Conservation (phyloP, 2,329 filamentous ascomycete genomes). For the Alternaria viburni region DNA sequence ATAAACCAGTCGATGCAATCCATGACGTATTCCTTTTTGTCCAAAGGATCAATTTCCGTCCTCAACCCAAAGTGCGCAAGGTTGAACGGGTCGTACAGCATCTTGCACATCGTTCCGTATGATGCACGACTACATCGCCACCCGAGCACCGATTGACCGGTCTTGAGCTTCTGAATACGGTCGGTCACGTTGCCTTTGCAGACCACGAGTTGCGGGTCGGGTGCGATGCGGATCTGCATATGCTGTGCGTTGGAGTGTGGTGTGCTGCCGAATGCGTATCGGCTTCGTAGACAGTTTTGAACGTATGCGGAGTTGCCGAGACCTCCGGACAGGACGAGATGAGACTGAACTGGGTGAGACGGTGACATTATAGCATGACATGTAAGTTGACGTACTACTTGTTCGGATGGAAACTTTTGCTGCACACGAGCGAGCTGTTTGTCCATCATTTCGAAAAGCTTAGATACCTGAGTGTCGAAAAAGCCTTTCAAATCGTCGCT, state of each 20-base stretch:
- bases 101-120: constrained; percentile 47
- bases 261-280: constrained; percentile 34
- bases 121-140: constrained; percentile 46
- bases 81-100: constrained; percentile 41
- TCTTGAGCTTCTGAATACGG: constrained; percentile 55
- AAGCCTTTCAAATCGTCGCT: constrained; percentile 27
- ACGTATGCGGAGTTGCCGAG: constrained; percentile 53
- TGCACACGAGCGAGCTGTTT: constrained; percentile 36
- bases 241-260: constrained; percentile 23
- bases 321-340: constrained; percentile 52
- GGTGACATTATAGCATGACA: not conserved
- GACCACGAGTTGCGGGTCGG: constrained; percentile 62
- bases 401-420: constrained; percentile 32
- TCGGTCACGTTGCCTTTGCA: constrained; percentile 58
- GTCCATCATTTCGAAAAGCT: constrained; percentile 41
- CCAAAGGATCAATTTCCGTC: constrained; percentile 33
- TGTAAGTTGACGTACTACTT: constrained; percentile 24
- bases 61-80: constrained; percentile 30
- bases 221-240: constrained; percentile 42
- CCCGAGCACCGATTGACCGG: constrained; percentile 51
- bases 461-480: constrained; percentile 27
- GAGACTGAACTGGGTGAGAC: constrained; percentile 11
- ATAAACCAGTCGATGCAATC: constrained; percentile 48
- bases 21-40: constrained; percentile 45
- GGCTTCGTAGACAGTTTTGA: constrained; percentile 39